Base-by-base conservation (phyloP, 2,329 filamentous ascomycete species). In the Hypoxylon sp. region DNA sequence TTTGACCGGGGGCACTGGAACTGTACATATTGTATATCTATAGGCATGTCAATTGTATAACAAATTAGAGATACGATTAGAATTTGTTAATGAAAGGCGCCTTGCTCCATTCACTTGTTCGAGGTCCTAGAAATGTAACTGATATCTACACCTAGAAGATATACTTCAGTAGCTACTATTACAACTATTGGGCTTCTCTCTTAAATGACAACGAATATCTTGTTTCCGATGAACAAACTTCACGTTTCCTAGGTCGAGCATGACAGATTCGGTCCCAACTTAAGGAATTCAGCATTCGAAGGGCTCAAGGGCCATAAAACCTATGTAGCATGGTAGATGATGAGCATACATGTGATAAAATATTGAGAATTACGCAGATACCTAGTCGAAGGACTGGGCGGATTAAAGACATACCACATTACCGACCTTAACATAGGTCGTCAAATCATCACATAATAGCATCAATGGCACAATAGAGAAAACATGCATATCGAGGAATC, bases 21-120 rank as follows among this genome's bases (percentile, higher is more conserved):
- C 33, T 64, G 61, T 67, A 56, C 58, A 56, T 67, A 70, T 31
- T 62, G 64, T 67, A 67, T 46, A 67, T n/a, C 31, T 58, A 61
- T 13, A 59, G n/a, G 33, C 47, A 58, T 29, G 31, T 37, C 50
- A 48, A 26, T 54, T 67, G 59, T 55, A 64, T 67, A 64, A 39
- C 47, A 59, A 64, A 67, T 51, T 61, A 51, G 56, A 69, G 26
- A 54, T 42, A 26, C 37, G 56, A 22, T 35, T 48, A 50, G 42
- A 62, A 46, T 33, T 17, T 3, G 39, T 26, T 26, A 37, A 37
- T 14, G 14, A 37, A 37, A 14, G 35, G n/a, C 13, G 35, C 35
- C 35, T 14, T 37, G 11, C 35, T 37, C 35, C 35, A 37, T 14
- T 37, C 13, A 37, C 35, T 14, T 17, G 35, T 6, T 11, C 14